Evolutionary conservation across 257 asterid genomes (phyloP), one percentile per base, ranked within the genome.

Genomic region (Lycium ferocissimum): DNA sequence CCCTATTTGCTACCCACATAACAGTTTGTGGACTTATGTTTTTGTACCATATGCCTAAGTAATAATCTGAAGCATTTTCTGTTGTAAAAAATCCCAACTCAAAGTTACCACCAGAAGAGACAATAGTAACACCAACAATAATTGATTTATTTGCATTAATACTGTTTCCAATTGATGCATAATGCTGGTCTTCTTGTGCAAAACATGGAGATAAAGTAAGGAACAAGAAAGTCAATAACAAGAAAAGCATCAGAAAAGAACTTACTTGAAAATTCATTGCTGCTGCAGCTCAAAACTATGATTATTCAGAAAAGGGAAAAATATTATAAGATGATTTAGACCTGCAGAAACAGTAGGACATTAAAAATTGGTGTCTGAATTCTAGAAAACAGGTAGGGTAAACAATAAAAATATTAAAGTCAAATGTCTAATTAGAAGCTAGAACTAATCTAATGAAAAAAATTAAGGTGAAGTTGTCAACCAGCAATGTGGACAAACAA

Each of bases 1-100:
- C 33, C 33, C 33, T 26, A 76, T 76, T 76, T 2, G 82, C 82
- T 5, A 76, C 63, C 82, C 82, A 76, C 10, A 51, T 22, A 7
- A 76, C n/a, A 1, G 63, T 76, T 51, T 76, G 62, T 0, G 63
- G 82, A 5, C 20, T 22, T 1, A 51, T 76, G 14, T 20, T 26
- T 5, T 47, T 76, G 82, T 76, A 76, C 82, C 63, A 76, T n/a
- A 18, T 38, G 22, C 57, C 56, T 7, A 40, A 17, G 59, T 45
- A 73, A 5, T 73, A 73, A 6, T 9, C 8, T 0, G 35, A 2
- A 18, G 5, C 14, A 2, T 73, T 18, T 2, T 10, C 15, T 45
- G 37, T 59, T n/a, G 59, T 45, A 7, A 73, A 45, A 26, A 73
- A 73, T 0, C 80, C 80, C 57, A 73, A 9, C 58, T 73, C 80